Percentiles rank a stretch among this genome's conserved stretches.
These are phyloP conservation scores for Adansonia madagascariensis DNA, from an alignment of 441 rosid genomes.

Conservation along the genomic window DNA sequence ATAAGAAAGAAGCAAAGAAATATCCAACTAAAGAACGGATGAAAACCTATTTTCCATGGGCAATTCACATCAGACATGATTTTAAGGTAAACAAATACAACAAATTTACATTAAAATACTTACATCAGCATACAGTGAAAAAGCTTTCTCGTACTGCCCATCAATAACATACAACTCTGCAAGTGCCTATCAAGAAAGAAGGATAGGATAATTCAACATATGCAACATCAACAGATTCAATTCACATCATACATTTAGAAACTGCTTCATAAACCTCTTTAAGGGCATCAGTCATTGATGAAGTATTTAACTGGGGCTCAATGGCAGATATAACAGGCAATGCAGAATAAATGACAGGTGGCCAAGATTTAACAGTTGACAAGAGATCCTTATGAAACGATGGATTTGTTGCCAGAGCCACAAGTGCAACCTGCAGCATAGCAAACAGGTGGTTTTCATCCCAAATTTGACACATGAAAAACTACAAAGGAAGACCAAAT, in stretches of 20 bases:
- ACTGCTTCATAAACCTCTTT: constrained; percentile 67
- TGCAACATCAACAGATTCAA: constrained; percentile 30
- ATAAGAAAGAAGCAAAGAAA: constrained; percentile 20
- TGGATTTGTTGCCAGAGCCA: constrained; percentile 92
- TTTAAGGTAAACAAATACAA: constrained; percentile 2
- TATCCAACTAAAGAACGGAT: constrained; percentile 26
- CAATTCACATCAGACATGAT: background rate
- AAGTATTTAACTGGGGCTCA: constrained; percentile 95
- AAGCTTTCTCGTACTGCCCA: constrained; percentile 92
- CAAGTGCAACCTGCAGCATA: constrained; percentile 84
- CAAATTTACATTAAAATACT: constrained; percentile 42
- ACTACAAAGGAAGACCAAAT: background rate
- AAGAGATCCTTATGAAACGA: constrained; percentile 80
- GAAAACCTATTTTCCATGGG: background rate
- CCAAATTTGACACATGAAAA: constrained; percentile 23
- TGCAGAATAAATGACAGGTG: constrained; percentile 76
- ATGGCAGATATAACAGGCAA: constrained; percentile 91
- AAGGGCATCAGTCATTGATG: constrained; percentile 94
- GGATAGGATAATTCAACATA: constrained; percentile 31
- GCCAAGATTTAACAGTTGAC: constrained; percentile 96
- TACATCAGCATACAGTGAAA: constrained; percentile 95
- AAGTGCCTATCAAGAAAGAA: constrained; percentile 61
- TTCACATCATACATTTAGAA: constrained; percentile 21
- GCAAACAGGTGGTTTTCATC: constrained; percentile 28
- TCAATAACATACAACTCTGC: constrained; percentile 89